phyloP scores from a whole-genome alignment of 2,329 filamentous ascomycete genomes.

The Penicillium fuscoglaucum region DNA sequence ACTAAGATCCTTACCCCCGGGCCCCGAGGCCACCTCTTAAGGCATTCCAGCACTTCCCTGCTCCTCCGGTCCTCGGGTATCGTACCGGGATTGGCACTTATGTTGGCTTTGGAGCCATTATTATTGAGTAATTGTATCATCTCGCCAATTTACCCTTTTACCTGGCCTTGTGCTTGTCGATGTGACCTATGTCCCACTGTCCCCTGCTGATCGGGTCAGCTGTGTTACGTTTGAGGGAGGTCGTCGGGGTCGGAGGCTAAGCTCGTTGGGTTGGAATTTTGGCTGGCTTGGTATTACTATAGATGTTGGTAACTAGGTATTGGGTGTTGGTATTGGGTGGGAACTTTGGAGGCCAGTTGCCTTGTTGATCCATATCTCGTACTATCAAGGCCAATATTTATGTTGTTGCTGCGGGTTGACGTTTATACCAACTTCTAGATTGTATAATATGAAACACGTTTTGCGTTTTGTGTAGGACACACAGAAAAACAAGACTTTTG shows the following conservation, averaged over 20 bases:
- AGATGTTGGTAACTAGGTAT: neutral
- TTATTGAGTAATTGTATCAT: neutral
- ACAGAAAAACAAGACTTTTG: neutral
- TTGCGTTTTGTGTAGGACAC: neutral
- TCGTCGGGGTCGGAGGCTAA: neutral
- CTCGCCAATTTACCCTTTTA: neutral
- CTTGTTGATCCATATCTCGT: neutral
- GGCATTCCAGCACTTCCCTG: neutral
- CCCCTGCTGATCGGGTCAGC: neutral
- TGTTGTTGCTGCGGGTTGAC: neutral
- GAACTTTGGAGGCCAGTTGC: neutral
- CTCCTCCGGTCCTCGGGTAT: neutral
- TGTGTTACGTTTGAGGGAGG: neutral
- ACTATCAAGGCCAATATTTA: neutral
- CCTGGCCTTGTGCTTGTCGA: neutral
- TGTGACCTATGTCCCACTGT: neutral
- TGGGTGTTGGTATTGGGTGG: too few relatives aligned
- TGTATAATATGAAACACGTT: neutral
- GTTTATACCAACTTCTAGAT: neutral
- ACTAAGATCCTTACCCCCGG: neutral
- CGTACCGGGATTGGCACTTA: neutral
- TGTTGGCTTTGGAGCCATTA: neutral
- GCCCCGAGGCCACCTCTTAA: neutral
- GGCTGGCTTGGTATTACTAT: neutral
- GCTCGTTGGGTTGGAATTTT: neutral